phyloP scores from a whole-genome alignment of 352 stramenopile genomes.

The Phytophthora litchii region DNA sequence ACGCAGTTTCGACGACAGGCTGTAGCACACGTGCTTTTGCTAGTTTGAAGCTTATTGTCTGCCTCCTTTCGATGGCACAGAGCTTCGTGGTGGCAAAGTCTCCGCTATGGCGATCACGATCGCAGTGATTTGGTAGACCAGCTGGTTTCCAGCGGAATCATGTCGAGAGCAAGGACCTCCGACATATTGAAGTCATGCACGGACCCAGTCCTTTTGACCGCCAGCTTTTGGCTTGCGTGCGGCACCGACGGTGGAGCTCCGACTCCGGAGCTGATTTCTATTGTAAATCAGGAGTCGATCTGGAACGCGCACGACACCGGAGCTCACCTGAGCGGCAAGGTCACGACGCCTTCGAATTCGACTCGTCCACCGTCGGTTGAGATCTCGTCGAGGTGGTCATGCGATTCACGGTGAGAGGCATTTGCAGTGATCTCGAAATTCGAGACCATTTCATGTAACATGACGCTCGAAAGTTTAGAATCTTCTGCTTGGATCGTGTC shows the following conservation, averaged over 20 bases:
- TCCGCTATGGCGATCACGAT: background rate
- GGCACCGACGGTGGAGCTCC: conserved; percentile 11
- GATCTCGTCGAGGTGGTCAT: too few species aligned
- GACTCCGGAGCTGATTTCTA: conserved; percentile 27
- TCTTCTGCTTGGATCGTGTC: conserved; percentile 14
- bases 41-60: background rate
- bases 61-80: background rate
- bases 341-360: conserved; percentile 16
- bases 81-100: background rate
- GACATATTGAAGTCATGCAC: conserved; percentile 7
- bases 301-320: conserved; percentile 30
- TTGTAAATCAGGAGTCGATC: conserved; percentile 21
- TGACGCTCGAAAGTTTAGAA: background rate
- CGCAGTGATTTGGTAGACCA: too few species aligned
- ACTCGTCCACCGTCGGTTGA: background rate
- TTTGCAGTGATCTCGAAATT: too few species aligned
- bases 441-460: background rate
- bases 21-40: background rate
- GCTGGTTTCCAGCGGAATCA: background rate
- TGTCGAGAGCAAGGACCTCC: conserved; percentile 14
- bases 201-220: conserved; percentile 1
- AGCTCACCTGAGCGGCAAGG: conserved; percentile 19
- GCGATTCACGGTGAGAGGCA: too few species aligned
- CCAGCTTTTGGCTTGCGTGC: conserved; percentile 8
- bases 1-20: conserved; percentile 22